phyloP scores from a whole-genome alignment of 1,284 basidiomycete species.

The Trametes polyzona region DNA sequence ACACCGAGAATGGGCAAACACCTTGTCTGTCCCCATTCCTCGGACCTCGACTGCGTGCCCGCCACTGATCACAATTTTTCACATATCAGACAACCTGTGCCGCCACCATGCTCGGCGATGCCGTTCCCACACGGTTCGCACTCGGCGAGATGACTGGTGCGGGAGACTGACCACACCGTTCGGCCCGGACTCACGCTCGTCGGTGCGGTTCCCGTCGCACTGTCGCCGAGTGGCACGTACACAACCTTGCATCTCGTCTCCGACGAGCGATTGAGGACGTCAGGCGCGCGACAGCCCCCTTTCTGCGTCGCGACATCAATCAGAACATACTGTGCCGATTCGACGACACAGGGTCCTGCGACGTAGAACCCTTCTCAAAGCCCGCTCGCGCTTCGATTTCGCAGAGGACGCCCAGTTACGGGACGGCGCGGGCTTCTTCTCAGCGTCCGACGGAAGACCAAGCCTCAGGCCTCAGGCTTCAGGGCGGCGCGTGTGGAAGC shows the following conservation, averaged over 20 bases:
- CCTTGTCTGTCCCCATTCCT: too few relatives aligned
- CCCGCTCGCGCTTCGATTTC: background rate
- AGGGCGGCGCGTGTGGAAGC: background rate
- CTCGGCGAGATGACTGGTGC: background rate
- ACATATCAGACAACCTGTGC: background rate
- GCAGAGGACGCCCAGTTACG: too few relatives aligned
- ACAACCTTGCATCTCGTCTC: background rate
- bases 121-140: background rate
- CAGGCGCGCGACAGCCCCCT: background rate
- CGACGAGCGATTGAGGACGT: background rate
- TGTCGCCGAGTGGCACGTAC: background rate
- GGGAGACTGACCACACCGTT: background rate
- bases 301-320: slow-evolving; percentile 7
- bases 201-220: background rate
- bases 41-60: background rate
- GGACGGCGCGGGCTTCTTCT: too few relatives aligned
- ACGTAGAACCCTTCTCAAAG: too few relatives aligned
- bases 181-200: background rate
- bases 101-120: background rate
- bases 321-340: slow-evolving; percentile 11
- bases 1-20: too few relatives aligned
- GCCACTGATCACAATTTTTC: background rate
- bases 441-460: slow-evolving; percentile 1
- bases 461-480: background rate
- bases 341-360: background rate